Base-by-base conservation (phyloP, 169 alveolate species). In the Plasmodium malariae region DNA sequence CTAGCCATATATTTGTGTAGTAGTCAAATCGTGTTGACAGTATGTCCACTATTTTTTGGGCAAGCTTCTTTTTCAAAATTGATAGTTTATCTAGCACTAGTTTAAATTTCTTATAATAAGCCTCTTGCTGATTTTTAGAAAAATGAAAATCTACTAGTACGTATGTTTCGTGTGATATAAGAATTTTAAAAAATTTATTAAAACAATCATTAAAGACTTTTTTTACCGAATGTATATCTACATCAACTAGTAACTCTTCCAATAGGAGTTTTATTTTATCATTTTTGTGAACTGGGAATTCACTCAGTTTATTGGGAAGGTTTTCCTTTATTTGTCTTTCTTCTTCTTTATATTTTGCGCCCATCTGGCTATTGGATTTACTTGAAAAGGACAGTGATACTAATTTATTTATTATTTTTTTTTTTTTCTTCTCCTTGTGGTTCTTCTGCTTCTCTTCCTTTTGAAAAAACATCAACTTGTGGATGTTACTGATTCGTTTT, bases 1-100 rank as follows among this genome's bases (percentile, higher is more conserved):
- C 30, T 14, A 73, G 70, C 87, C 87, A 73, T 0, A 73, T 51
- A 32, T 73, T 73, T 3, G 71, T 17, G 24, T 73, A 73, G n/a
- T 73, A 51, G 34, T 73, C 87, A 73, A 73, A 73, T 0, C 87
- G 70, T 9, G 59, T 30, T 9, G 87, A 28, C 67, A 73, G 54
- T 51, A 73, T 49, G 24, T 73, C 87, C 3, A 73, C 72, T n/a
- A 73, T 54, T 17, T 73, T 73, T 54, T 73, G 45, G 7, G 40
- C 7, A 28, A 73, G 34, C 19, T 73, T 73, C 34, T 73, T 73
- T 40, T 43, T 73, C 43, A 73, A 43, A 54, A 73, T 30, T 32
- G 19, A 24, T 19, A 37, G 17, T 62, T 73, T 73, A 28, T 73
- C 45, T 54, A 73, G 19, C 26, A 54, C 9, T 32, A 19, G 69